phyloP scores from a whole-genome alignment of 495 filamentous ascomycete genomes.

The Chaetomidium leptoderma region DNA sequence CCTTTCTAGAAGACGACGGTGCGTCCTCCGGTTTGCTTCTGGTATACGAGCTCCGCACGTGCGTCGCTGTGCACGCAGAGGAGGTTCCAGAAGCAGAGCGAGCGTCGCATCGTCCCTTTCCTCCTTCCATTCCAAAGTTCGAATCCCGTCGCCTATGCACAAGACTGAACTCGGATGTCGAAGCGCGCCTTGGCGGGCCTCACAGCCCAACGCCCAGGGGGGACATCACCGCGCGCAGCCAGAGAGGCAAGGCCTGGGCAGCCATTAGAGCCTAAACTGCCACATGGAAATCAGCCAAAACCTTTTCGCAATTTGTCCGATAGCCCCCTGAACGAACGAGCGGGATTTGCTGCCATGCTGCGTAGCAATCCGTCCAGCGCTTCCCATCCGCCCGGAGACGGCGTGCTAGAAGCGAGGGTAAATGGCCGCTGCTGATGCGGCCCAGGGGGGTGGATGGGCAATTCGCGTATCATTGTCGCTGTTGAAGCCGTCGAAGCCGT shows the following conservation, averaged over 20 bases:
- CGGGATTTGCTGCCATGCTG: neutral
- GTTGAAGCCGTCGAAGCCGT: neutral
- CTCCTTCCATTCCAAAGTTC: conserved; percentile 10
- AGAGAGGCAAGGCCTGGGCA: conserved; percentile 13
- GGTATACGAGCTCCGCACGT: conserved; percentile 12
- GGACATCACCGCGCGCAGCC: conserved; percentile 23
- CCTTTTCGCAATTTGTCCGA: conserved; percentile 30
- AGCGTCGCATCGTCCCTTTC: conserved; percentile 15
- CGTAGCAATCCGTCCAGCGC: neutral
- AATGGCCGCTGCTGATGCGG: conserved; percentile 25
- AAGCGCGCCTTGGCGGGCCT: conserved; percentile 23
- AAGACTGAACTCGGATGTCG: conserved; percentile 21
- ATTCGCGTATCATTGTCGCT: neutral
- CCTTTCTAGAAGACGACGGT: neutral
- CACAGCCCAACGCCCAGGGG: conserved; percentile 10
- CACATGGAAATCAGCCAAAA: conserved; percentile 39
- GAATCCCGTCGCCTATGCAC: conserved; percentile 28
- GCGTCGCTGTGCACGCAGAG: neutral
- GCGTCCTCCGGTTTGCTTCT: conserved; percentile 15
- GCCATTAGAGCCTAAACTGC: conserved; percentile 32
- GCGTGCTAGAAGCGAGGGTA: conserved; percentile 21
- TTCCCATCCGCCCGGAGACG: conserved; percentile 28
- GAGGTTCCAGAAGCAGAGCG: conserved; percentile 4
- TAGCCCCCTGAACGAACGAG: conserved; percentile 8
- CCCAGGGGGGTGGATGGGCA: conserved; percentile 2